Percentiles rank a stretch among this genome's conserved stretches.
phyloP scores from a whole-genome alignment of 495 filamentous ascomycete genomes.

The Aspergillus indologenus region DNA sequence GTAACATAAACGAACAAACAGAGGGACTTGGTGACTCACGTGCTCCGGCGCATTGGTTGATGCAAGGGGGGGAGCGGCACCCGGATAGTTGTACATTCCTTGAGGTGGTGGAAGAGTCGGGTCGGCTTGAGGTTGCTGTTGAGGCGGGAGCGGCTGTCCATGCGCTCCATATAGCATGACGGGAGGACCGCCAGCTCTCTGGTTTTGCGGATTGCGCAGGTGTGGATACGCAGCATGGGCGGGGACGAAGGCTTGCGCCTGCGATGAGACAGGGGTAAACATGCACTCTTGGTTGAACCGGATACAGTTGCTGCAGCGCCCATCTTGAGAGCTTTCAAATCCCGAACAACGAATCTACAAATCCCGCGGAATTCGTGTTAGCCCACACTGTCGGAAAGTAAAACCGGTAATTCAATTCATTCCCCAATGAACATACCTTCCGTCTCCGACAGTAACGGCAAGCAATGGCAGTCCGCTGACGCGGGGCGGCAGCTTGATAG shows the following conservation, averaged over 20 bases:
- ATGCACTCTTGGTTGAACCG: slow-evolving; percentile 83
- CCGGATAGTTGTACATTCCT: slow-evolving; percentile 45
- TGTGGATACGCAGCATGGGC: slow-evolving; percentile 70
- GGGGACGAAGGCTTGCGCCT: slow-evolving; percentile 80
- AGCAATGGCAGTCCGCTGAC: slow-evolving; percentile 81
- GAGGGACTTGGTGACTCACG: slow-evolving; percentile 37
- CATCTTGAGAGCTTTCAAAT: slow-evolving; percentile 73
- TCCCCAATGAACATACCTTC: slow-evolving; percentile 56
- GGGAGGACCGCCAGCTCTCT: slow-evolving; percentile 36
- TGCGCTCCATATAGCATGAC: slow-evolving; percentile 68
- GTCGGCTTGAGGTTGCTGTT: slow-evolving; percentile 45
- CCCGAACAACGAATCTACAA: slow-evolving; percentile 79
- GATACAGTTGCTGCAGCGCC: slow-evolving; percentile 74
- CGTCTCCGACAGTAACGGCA: slow-evolving; percentile 78
- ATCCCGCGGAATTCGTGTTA: slow-evolving; percentile 13
- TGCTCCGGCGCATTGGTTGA: slow-evolving; percentile 43
- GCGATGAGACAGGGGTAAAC: slow-evolving; percentile 80
- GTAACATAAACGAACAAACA: slow-evolving; percentile 3
- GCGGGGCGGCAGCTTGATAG: slow-evolving; percentile 65
- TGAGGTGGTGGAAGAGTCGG: slow-evolving; percentile 52
- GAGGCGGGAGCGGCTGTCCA: slow-evolving; percentile 66
- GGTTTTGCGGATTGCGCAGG: slow-evolving; percentile 49
- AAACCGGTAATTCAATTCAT: background rate
- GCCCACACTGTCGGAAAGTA: background rate
- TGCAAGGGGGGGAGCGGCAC: slow-evolving; percentile 39